Evolutionary conservation across 257 asterid species (phyloP).

Genomic region (Penstemon eatonii): DNA sequence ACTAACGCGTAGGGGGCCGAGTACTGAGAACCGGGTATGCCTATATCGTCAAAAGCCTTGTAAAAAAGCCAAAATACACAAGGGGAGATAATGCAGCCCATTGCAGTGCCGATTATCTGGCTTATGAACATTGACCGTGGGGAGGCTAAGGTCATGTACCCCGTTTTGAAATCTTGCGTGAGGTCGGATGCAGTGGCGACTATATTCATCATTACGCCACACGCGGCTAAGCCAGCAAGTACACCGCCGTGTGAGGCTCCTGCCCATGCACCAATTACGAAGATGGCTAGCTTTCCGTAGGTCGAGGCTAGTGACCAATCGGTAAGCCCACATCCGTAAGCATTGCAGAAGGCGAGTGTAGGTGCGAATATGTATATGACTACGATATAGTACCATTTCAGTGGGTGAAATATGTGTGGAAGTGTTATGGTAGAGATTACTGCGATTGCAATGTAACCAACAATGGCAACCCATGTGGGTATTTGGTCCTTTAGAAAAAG

Average conservation of each 20-base stretch:
- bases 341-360: slow-evolving; percentile 81
- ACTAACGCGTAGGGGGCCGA: slow-evolving; percentile 72
- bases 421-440: slow-evolving; percentile 54
- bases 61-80: slow-evolving; percentile 85
- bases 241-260: slow-evolving; percentile 84
- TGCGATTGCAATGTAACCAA: slow-evolving; percentile 62
- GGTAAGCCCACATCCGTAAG: slow-evolving; percentile 89
- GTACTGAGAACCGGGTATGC: slow-evolving; percentile 53
- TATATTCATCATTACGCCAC: slow-evolving; percentile 96
- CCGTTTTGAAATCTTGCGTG: slow-evolving; percentile 83
- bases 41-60: slow-evolving; percentile 64
- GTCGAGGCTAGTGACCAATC: slow-evolving; percentile 93
- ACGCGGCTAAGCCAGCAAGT: slow-evolving; percentile 88
- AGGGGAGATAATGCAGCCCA: slow-evolving; percentile 86
- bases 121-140: slow-evolving; percentile 89
- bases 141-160: slow-evolving; percentile 84
- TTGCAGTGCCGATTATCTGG: slow-evolving; percentile 87
- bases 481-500: slow-evolving; percentile 85
- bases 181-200: slow-evolving; percentile 94
- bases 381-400: slow-evolving; percentile 70
- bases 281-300: slow-evolving; percentile 85
- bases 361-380: slow-evolving; percentile 83
- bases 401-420: slow-evolving; percentile 77
- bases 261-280: slow-evolving; percentile 87
- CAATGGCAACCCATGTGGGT: slow-evolving; percentile 70